Evolutionary conservation across 202 grass and related monocot genomes (phyloP), one percentile per base, ranked within the genome.

Genomic region (Schoenoplectus tabernaemontani): DNA sequence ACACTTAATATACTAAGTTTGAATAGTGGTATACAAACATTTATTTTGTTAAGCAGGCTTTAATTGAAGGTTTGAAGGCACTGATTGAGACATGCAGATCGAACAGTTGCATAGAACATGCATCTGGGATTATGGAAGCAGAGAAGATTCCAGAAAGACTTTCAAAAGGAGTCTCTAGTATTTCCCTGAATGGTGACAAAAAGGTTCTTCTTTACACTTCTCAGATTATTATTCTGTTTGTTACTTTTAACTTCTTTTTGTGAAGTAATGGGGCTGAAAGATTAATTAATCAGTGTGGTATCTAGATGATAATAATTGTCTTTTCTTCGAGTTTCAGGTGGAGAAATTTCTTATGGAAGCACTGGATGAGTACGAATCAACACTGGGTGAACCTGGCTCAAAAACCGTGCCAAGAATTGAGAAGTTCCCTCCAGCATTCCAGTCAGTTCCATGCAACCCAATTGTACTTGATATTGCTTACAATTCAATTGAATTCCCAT

Each of bases 381-480:
- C 79, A 26, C 17, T 99, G 34, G 84, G 90, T 68, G 91, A 95
- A 56, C 76, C 76, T 63, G 88, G 85, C 76, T 81, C 88, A 61
- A 95, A 89, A 95, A 74, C 66, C 17, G 78, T 79, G 43, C 79
- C 78, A 69, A 88, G 36, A 64, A 98, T 98, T 22, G 76, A 69
- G 0, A 84, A 82, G 24, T 98, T 98, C 63, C 91, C 96, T 66
- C 89, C 95, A 20, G 84, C 83, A 39, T 92, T 89, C 64, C 90
- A 95, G 66, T 88, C 87, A 15, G 86, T 88, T 77, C 88, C 89
- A 43, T 98, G 91, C 83, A 98, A 95, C 87, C 96, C 96, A 8
- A 92, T 98, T 78, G 96, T 98, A 64, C 88, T 98, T 16, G 96
- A 98, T 48, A 95, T 95, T 81, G 96, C 88, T 28, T 95, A 95